Conservation (phyloP, 2,329 filamentous ascomycete genomes). For the Bipolaris bicolor region DNA sequence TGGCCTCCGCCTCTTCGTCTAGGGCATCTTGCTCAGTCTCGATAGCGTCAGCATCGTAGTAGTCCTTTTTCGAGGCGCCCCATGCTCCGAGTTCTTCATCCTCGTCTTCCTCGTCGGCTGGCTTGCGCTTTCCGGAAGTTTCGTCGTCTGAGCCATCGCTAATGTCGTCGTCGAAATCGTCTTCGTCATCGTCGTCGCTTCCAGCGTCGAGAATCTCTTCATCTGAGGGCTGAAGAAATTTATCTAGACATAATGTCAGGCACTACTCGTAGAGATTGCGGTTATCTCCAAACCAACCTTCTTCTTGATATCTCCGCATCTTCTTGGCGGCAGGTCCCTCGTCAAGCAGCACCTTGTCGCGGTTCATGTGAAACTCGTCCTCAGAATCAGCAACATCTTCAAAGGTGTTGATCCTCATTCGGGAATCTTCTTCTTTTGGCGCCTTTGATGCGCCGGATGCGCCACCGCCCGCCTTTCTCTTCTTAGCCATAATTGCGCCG, state of each 20-base stretch:
- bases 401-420: slow-evolving; percentile 66
- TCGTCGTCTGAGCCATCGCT: slow-evolving; percentile 44
- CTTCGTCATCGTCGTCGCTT: slow-evolving; percentile 52
- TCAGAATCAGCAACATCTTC: slow-evolving; percentile 92
- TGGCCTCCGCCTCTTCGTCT: slow-evolving; percentile 90
- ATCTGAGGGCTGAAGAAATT: slow-evolving; percentile 63
- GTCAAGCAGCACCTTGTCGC: slow-evolving; percentile 85
- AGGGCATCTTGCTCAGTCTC: slow-evolving; percentile 76
- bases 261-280: not conserved
- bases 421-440: slow-evolving; percentile 53
- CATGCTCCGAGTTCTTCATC: slow-evolving; percentile 70
- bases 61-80: slow-evolving; percentile 86
- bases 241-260: slow-evolving; percentile 52
- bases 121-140: slow-evolving; percentile 34
- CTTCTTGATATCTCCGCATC: slow-evolving; percentile 71
- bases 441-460: slow-evolving; percentile 45
- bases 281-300: slow-evolving; percentile 54
- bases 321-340: slow-evolving; percentile 81
- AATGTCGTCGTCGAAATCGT: slow-evolving; percentile 48
- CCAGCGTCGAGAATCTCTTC: slow-evolving; percentile 67
- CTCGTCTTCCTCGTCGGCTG: slow-evolving; percentile 61
- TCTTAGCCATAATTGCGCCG: slow-evolving; percentile 56
- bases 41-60: slow-evolving; percentile 86
- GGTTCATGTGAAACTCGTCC: slow-evolving; percentile 88
- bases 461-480: slow-evolving; percentile 70